These are phyloP conservation scores for Teunomyces funiuensis DNA, from an alignment of 805 yeast species.

Conservation along the genomic window DNA sequence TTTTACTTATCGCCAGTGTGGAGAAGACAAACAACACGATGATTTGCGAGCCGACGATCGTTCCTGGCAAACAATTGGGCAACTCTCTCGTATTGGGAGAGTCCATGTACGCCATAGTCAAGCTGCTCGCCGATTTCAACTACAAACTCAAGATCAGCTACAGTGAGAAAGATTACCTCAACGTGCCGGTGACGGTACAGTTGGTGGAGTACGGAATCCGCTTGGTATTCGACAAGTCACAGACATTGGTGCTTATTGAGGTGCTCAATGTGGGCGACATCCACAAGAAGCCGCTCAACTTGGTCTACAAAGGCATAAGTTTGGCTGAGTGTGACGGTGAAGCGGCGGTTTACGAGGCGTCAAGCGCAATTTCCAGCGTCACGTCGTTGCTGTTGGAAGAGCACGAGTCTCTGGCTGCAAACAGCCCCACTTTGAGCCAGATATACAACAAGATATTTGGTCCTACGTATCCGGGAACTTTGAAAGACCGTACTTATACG, in stretches of 20 bases:
- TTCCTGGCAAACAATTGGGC: conserved; percentile 41
- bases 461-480: conserved; percentile 58
- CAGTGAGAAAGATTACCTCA: conserved; percentile 26
- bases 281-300: conserved; percentile 10
- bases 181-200: conserved; percentile 32
- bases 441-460: conserved; percentile 60
- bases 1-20: too few relatives aligned
- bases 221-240: conserved; percentile 12
- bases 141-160: conserved; percentile 31
- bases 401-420: not conserved
- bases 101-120: conserved; percentile 27
- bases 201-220: conserved; percentile 21
- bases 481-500: conserved; percentile 33
- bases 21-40: too few relatives aligned
- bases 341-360: conserved; percentile 4
- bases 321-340: conserved; percentile 25
- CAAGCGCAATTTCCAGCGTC: conserved; percentile 5
- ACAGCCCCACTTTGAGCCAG: conserved; percentile 31
- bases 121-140: conserved; percentile 24
- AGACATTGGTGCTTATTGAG: conserved; percentile 13
- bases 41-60: conserved; percentile 12
- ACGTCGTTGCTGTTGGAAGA: conserved; percentile 2
- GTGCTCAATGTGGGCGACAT: conserved; percentile 8
- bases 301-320: conserved; percentile 32
- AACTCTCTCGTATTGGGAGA: conserved; percentile 28